phyloP scores from a whole-genome alignment of 371 early-diverging fungal species.

The Mortierella sp. region DNA sequence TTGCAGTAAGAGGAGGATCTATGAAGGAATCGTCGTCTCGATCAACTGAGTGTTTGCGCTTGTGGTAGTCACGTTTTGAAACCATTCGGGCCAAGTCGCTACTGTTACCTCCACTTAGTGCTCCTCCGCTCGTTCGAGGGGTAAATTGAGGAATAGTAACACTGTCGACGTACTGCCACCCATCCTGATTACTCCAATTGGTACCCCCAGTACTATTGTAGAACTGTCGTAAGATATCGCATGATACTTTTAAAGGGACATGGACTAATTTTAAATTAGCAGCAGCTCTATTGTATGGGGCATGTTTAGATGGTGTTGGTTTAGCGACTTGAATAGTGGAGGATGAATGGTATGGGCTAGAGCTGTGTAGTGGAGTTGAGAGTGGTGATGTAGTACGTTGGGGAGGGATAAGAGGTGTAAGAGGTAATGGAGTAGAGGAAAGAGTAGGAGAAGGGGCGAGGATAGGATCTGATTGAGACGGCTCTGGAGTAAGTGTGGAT shows the following conservation, averaged over 20 bases:
- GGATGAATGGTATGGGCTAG: background rate
- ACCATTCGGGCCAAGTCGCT: background rate
- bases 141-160: constrained; percentile 6
- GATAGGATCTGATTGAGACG: background rate
- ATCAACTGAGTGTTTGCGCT: background rate
- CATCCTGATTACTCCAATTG: constrained; percentile 41
- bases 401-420: background rate
- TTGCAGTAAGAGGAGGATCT: background rate
- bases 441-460: background rate
- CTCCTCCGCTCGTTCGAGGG: background rate
- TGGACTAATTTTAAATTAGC: constrained; percentile 18
- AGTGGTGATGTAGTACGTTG: background rate
- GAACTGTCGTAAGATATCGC: constrained; percentile 36
- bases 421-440: background rate
- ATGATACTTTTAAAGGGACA: constrained; percentile 33
- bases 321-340: background rate
- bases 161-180: constrained; percentile 47
- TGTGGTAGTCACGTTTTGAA: background rate
- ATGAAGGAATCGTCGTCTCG: background rate
- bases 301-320: background rate
- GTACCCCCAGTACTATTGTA: constrained; percentile 36
- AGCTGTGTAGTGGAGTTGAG: background rate
- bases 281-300: constrained; percentile 16
- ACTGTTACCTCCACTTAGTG: background rate
- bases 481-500: background rate